Base-by-base conservation (phyloP, 495 filamentous ascomycete species). In the Hypoxylon cercidicola region DNA sequence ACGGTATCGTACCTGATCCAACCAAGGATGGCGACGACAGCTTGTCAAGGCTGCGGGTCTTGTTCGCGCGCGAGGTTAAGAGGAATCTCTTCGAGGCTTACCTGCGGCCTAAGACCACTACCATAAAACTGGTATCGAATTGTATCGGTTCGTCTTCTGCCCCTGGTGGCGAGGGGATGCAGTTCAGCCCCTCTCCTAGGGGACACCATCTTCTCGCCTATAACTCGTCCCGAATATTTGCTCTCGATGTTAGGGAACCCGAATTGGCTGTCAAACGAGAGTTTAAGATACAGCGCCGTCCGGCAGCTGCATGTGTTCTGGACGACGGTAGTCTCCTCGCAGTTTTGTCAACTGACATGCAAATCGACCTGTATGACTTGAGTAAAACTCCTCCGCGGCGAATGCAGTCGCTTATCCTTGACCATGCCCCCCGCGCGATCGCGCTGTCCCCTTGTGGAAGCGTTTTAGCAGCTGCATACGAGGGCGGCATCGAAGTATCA, bases 401-500 rank as follows among this genome's bases (percentile, higher is more conserved):
- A 60, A 81, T 87, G 0, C 88, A 87, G 62, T 84, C 85, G n/a
- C 80, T 96, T 30, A 83, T 88, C 6, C 75, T 95, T 46, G 89
- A 96, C 66, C 85, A 94, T 77, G 79, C 83, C 54, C 90, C 92
- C 63, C 84, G 90, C 58, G 85, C 90, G 39, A 88, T 97, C 60
- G 87, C 88, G 7, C 79, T 97, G 20, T 93, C 92, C 1, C 93
- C 93, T 1, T 89, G 87, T 47, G 93, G 92, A 18, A 83, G 87
- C 41, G 90, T 96, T 16, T 79, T 97, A 58, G 93, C 92, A 19
- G 88, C 92, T n/a, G 92, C 91, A 10, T 96, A 91, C 77, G 86
- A 91, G 66, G 90, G 90, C 28, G 90, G 89, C 12, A 93, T 97
- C 59, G 93, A 97, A 68, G 90, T 97, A 0, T 87, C 93, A 45